Base-by-base conservation (phyloP, 805 yeast genomes). In the Sungouiozyma intestinalis region DNA sequence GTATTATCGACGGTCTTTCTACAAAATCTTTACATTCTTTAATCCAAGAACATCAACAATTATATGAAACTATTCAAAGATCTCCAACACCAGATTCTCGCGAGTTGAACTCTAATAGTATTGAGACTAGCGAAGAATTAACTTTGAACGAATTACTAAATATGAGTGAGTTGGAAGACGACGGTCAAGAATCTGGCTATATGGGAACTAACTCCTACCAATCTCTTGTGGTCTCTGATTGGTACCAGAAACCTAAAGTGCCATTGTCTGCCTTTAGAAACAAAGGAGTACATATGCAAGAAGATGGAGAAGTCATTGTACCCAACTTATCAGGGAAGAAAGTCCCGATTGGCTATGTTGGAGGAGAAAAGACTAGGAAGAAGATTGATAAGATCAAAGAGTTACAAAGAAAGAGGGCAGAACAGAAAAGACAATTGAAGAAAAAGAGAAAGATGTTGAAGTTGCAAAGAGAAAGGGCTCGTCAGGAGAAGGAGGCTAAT, bases 231-330 rank as follows among this genome's bases (percentile, higher is more conserved):
- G 47, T 58, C 37, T 49, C 64, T 40, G 71, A 59, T 45, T 65
- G 62, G 58, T 58, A 58, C 29, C 53, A 52, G 19, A 62, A 63
- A 55, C 74, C 72, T 57, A 71, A 71, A 42, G 79, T 86, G 7
- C 97, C 97, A 3, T 64, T 88, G 34, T 84, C 94, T 2, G 97
- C 97, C 1, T 90, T 90, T 60, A 69, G 97, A 55, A 88, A 86
- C 63, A 81, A 86, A 54, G 82, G 83, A 11, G 62, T 75, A 9
- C 55, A 60, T 21, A 49, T 57, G 31, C 50, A 56, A 35, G 65
- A 59, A 15, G 63, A 55, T 13, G 61, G 57, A 39, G 61, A 59
- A 41, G 57, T 48, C 36, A 51, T 59, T 51, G 38, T 55, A 11
- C 63, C 63, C 8, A 49, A 46, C 11, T 49, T 53, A 36, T 52